phyloP scores from a whole-genome alignment of 495 filamentous ascomycete genomes.

The Penicillium argentinense region DNA sequence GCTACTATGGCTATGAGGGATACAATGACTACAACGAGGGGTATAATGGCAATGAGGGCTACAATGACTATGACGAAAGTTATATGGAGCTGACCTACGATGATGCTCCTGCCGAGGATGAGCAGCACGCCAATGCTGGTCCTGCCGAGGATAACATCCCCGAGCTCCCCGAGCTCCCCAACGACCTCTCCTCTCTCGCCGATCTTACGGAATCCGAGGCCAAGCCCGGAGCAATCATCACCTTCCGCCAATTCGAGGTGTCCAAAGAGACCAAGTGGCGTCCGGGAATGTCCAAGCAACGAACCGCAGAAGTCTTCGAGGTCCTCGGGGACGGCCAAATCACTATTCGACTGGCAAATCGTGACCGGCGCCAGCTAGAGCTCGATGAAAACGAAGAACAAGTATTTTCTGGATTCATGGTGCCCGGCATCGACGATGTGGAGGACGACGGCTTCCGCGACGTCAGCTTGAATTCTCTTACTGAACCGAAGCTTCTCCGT shows the following conservation, averaged over 20 bases:
- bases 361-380: constrained; percentile 57
- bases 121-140: constrained; percentile 11
- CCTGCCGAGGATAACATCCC: constrained; percentile 58
- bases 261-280: constrained; percentile 76
- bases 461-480: constrained; percentile 55
- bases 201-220: constrained; percentile 53
- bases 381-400: constrained; percentile 53
- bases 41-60: constrained; percentile 4
- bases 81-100: constrained; percentile 55
- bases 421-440: constrained; percentile 57
- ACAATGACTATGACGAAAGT: constrained; percentile 23
- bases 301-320: constrained; percentile 64
- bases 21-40: constrained; percentile 6
- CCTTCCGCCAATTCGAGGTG: constrained; percentile 74
- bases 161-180: constrained; percentile 62
- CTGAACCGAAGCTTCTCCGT: constrained; percentile 61
- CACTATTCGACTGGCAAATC: constrained; percentile 64
- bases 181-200: constrained; percentile 56
- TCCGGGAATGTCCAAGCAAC: constrained; percentile 65
- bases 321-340: constrained; percentile 47
- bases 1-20: constrained; percentile 2
- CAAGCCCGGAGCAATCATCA: constrained; percentile 66
- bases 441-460: constrained; percentile 55
- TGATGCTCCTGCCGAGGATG: constrained; percentile 8
- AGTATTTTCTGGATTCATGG: constrained; percentile 64